phyloP scores from a whole-genome alignment of 805 yeast species.

The Candida dendrica region DNA sequence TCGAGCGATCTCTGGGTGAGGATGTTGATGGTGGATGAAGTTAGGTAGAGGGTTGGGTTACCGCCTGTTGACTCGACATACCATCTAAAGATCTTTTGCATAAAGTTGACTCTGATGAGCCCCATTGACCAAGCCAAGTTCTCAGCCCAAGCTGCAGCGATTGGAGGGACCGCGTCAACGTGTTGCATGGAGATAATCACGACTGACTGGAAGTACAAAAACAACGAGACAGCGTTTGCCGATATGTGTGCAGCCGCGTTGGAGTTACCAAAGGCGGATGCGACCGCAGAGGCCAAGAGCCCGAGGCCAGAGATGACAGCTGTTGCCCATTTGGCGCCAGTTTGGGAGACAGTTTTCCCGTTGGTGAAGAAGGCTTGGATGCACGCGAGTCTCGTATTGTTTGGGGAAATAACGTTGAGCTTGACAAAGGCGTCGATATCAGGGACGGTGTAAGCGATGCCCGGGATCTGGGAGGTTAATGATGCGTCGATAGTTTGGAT shows the following conservation, averaged over 20 bases:
- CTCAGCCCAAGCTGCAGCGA: conserved; percentile 88
- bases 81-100: conserved; percentile 85
- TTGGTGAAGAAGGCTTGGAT: conserved; percentile 69
- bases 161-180: conserved; percentile 84
- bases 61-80: conserved; percentile 88
- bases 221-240: conserved; percentile 78
- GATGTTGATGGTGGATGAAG: conserved; percentile 54
- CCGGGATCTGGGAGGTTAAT: conserved; percentile 61
- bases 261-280: conserved; percentile 80
- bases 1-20: conserved; percentile 64
- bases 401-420: conserved; percentile 33
- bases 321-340: conserved; percentile 87
- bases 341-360: conserved; percentile 74
- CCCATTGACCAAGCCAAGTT: conserved; percentile 96
- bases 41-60: conserved; percentile 59
- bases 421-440: conserved; percentile 77
- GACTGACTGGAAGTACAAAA: conserved; percentile 82
- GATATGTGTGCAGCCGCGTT: conserved; percentile 85
- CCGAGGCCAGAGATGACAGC: conserved; percentile 88
- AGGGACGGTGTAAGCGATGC: conserved; percentile 79
- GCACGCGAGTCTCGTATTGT: conserved; percentile 52
- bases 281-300: conserved; percentile 71
- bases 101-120: conserved; percentile 63
- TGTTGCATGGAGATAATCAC: conserved; percentile 80
- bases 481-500: conserved; percentile 46